phyloP scores from a whole-genome alignment of 169 alveolate species.

The Haemoproteus tartakovskyi region DNA sequence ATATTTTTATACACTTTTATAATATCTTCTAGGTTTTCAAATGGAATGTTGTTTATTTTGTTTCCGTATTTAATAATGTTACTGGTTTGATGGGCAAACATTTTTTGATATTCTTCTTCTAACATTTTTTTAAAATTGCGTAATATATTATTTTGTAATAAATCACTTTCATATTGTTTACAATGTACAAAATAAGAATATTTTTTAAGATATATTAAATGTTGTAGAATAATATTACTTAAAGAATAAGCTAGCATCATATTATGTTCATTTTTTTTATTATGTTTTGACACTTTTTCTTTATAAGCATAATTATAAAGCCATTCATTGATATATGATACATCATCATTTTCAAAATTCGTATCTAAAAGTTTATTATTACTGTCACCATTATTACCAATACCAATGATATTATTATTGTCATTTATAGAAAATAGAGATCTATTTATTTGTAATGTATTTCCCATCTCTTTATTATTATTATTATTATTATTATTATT shows the following conservation, averaged over 20 bases:
- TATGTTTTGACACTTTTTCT: background rate
- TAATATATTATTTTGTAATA: conserved; percentile 40
- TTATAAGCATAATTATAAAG: conserved; percentile 12
- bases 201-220: conserved; percentile 28
- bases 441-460: no score
- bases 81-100: conserved; percentile 65
- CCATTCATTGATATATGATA: conserved; percentile 22
- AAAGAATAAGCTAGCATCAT: conserved; percentile 40
- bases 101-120: conserved; percentile 52
- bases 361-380: no score
- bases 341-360: background rate
- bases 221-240: conserved; percentile 45
- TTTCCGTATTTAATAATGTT: conserved; percentile 36
- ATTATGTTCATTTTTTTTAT: conserved; percentile 11
- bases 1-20: conserved; percentile 58
- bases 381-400: background rate
- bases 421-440: background rate
- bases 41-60: conserved; percentile 33
- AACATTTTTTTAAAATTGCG: conserved; percentile 29
- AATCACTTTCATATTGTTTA: conserved; percentile 38
- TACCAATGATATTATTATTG: background rate
- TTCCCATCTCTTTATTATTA: background rate
- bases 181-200: conserved; percentile 28
- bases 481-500: no score
- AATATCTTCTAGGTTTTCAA: conserved; percentile 31